Conservation (phyloP, 768 basidiomycete species). For the Sarcodon sp. region DNA sequence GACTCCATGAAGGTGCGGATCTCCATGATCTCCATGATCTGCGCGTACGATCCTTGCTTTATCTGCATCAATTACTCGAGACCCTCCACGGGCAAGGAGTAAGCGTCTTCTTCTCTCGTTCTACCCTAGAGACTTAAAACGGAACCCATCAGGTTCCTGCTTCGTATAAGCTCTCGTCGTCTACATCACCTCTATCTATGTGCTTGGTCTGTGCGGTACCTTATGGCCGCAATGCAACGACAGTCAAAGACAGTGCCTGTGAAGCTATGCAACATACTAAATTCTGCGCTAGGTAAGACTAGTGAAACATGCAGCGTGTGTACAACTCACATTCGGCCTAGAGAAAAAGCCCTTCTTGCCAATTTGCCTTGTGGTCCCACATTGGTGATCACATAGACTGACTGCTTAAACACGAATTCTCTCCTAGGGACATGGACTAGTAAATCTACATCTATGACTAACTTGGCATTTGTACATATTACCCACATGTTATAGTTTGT, state of each 20-base stretch:
- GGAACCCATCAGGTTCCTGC: slow-evolving; percentile 35
- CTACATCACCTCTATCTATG: slow-evolving; percentile 31
- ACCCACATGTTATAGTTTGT: too few relatives aligned
- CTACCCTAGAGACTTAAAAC: slow-evolving; percentile 1
- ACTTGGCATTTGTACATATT: too few relatives aligned
- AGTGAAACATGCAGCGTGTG: not conserved
- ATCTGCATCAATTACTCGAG: slow-evolving; percentile 52
- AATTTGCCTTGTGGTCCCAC: slow-evolving; percentile 39
- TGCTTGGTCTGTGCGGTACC: slow-evolving; percentile 46
- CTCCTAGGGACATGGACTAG: too few relatives aligned
- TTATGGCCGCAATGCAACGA: slow-evolving; percentile 26
- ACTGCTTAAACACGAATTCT: too few relatives aligned
- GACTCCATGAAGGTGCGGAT: slow-evolving; percentile 18
- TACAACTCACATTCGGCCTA: slow-evolving; percentile 11
- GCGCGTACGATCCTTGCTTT: slow-evolving; percentile 44
- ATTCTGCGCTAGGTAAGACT: slow-evolving; percentile 25
- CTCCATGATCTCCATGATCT: slow-evolving; percentile 59
- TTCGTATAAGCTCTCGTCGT: slow-evolving; percentile 50
- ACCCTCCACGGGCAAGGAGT: slow-evolving; percentile 51
- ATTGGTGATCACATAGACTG: slow-evolving; percentile 37
- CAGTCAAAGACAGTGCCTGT: slow-evolving; percentile 28
- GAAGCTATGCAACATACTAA: slow-evolving; percentile 32
- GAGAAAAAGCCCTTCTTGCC: slow-evolving; percentile 36
- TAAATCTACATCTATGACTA: too few relatives aligned
- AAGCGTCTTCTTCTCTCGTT: slow-evolving; percentile 11